Percentiles rank a stretch among this genome's conserved stretches.
Conservation (phyloP, 495 filamentous ascomycete species). For the Hyphodiscus hymeniophilus region DNA sequence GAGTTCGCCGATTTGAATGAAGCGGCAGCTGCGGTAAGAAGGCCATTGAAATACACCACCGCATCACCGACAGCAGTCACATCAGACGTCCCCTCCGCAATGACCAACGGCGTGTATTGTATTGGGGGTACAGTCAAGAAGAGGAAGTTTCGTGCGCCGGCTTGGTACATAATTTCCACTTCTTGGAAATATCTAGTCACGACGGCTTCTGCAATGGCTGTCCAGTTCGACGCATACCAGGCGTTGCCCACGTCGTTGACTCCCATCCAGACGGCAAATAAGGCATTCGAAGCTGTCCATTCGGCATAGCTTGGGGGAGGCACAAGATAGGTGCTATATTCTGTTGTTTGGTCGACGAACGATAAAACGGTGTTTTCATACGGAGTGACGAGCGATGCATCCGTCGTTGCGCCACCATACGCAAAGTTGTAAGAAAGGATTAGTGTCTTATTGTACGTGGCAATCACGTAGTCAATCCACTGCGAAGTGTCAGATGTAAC, state of each 20-base stretch:
- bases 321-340: slow-evolving; percentile 20
- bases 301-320: slow-evolving; percentile 32
- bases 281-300: slow-evolving; percentile 49
- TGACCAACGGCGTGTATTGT: slow-evolving; percentile 29
- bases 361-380: slow-evolving; percentile 42
- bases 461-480: slow-evolving; percentile 61
- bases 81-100: neutral
- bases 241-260: slow-evolving; percentile 69
- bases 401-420: slow-evolving; percentile 58
- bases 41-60: slow-evolving; percentile 4
- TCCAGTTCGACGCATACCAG: slow-evolving; percentile 32
- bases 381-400: slow-evolving; percentile 45
- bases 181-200: slow-evolving; percentile 29
- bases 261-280: slow-evolving; percentile 69
- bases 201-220: slow-evolving; percentile 22
- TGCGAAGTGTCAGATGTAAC: slow-evolving; percentile 24
- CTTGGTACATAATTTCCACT: slow-evolving; percentile 27
- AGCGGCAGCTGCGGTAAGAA: neutral
- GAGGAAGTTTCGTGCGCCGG: slow-evolving; percentile 36
- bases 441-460: slow-evolving; percentile 32
- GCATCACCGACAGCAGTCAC: neutral
- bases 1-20: slow-evolving; percentile 2
- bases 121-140: slow-evolving; percentile 43
- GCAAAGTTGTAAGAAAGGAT: slow-evolving; percentile 62
- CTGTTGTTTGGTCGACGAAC: slow-evolving; percentile 48